These are phyloP conservation scores for Pestalotiopsis sp. DNA, from an alignment of 2,329 filamentous ascomycete species.

Conservation along the genomic window DNA sequence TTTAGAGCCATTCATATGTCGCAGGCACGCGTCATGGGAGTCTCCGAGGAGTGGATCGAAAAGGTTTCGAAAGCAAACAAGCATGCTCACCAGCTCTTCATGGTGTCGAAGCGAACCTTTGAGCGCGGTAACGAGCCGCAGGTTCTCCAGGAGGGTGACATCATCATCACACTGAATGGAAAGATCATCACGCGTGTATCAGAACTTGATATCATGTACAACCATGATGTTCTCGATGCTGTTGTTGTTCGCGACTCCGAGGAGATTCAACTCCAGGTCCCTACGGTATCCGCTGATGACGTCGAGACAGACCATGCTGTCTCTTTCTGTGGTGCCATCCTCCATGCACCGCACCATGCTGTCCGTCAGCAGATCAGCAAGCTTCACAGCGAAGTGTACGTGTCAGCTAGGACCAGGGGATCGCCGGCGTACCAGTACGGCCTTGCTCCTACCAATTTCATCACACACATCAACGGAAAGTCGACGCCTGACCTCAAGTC, in stretches of 20 bases:
- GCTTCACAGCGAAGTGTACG: slow-evolving; percentile 94
- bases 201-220: slow-evolving; percentile 96
- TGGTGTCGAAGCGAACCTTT: slow-evolving; percentile 89
- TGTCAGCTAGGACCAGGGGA: slow-evolving; percentile 82
- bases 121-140: slow-evolving; percentile 52
- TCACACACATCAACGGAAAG: slow-evolving; percentile 91
- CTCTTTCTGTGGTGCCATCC: slow-evolving; percentile 90
- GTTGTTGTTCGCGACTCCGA: slow-evolving; percentile 84
- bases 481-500: slow-evolving; percentile 79
- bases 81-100: slow-evolving; percentile 94
- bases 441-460: slow-evolving; percentile 94
- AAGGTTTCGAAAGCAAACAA: slow-evolving; percentile 88
- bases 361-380: slow-evolving; percentile 97
- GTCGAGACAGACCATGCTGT: slow-evolving; percentile 91
- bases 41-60: slow-evolving; percentile 93
- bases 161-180: slow-evolving; percentile 87
- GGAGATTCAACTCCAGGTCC: slow-evolving; percentile 75
- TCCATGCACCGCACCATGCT: slow-evolving; percentile 93
- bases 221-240: slow-evolving; percentile 79
- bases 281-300: slow-evolving; percentile 85
- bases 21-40: slow-evolving; percentile 95
- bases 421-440: slow-evolving; percentile 89
- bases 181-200: slow-evolving; percentile 91
- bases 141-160: slow-evolving; percentile 85
- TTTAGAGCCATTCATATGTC: slow-evolving; percentile 96